phyloP scores from a whole-genome alignment of 139 green algal genomes.

The Chlorella sp. region DNA sequence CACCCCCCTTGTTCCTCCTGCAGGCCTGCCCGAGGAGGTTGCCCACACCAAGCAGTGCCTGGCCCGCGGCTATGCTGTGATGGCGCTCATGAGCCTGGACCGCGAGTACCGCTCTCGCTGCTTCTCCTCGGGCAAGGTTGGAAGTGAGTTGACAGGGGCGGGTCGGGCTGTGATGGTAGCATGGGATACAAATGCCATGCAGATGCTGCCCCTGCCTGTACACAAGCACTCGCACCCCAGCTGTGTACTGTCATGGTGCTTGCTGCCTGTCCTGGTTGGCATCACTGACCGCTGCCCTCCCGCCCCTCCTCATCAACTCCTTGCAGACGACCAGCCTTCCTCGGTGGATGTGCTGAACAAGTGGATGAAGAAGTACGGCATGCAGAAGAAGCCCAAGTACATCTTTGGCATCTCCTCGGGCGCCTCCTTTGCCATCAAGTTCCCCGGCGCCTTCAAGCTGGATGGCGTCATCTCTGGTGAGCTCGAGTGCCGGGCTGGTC shows the following conservation, averaged over 20 bases:
- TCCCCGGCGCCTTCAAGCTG: too few species aligned
- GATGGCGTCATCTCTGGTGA: neutral
- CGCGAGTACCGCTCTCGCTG: conserved; percentile 4
- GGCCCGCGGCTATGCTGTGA: conserved; percentile 23
- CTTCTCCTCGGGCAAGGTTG: neutral
- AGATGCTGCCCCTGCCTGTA: too few species aligned
- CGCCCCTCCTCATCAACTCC: neutral
- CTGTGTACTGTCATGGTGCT: too few species aligned
- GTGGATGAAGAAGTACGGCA: neutral
- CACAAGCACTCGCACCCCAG: too few species aligned
- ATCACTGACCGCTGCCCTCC: neutral
- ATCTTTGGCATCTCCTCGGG: conserved; percentile 28
- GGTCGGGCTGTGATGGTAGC: too few species aligned
- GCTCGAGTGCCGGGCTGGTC: too few species aligned
- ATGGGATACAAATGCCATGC: too few species aligned
- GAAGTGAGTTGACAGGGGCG: too few species aligned
- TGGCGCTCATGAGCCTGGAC: conserved; percentile 22
- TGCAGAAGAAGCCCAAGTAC: conserved; percentile 26
- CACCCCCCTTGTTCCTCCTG: too few species aligned
- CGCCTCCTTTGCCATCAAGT: conserved; percentile 30
- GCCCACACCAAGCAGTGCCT: conserved; percentile 35
- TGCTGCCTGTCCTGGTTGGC: too few species aligned
- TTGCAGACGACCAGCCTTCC: conserved; percentile 8
- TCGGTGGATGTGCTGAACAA: neutral
- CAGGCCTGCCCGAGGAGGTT: conserved; percentile 33